A percentile compares a stretch with the other conserved stretches of the same genome.
Evolutionary conservation across 768 basidiomycete genomes (phyloP).

Genomic region (Tulasnella sp.): DNA sequence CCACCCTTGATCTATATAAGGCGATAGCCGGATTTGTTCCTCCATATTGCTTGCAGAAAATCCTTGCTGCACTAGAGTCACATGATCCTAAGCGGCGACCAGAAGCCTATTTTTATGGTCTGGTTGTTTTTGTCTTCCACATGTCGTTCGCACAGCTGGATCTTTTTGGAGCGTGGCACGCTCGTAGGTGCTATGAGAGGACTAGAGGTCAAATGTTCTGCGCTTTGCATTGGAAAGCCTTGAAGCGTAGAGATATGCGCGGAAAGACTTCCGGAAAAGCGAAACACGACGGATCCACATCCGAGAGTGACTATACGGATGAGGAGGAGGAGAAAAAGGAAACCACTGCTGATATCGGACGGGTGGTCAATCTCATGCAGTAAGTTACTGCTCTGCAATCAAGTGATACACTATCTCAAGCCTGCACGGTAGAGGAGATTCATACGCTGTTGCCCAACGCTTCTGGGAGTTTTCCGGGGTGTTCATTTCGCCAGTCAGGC

Average conservation of each 20-base stretch:
- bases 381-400: constrained; percentile 25
- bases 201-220: constrained; percentile 62
- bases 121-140: constrained; percentile 46
- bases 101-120: constrained; percentile 45
- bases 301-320: not conserved
- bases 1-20: constrained; percentile 46
- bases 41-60: constrained; percentile 49
- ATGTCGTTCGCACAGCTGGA: constrained; percentile 57
- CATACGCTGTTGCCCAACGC: constrained; percentile 54
- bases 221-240: constrained; percentile 52
- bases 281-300: constrained; percentile 21
- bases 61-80: constrained; percentile 38
- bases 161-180: constrained; percentile 49
- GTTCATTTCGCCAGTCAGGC: constrained; percentile 47
- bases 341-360: constrained; percentile 13
- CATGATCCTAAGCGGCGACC: constrained; percentile 28
- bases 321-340: constrained; percentile 7
- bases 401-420: not conserved
- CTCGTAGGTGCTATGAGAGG: constrained; percentile 54
- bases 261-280: constrained; percentile 29
- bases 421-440: constrained; percentile 39
- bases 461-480: constrained; percentile 61
- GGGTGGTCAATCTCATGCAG: constrained; percentile 64
- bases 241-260: constrained; percentile 45
- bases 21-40: constrained; percentile 49